phyloP scores from a whole-genome alignment of 495 filamentous ascomycete genomes.

The Podospora didyma region DNA sequence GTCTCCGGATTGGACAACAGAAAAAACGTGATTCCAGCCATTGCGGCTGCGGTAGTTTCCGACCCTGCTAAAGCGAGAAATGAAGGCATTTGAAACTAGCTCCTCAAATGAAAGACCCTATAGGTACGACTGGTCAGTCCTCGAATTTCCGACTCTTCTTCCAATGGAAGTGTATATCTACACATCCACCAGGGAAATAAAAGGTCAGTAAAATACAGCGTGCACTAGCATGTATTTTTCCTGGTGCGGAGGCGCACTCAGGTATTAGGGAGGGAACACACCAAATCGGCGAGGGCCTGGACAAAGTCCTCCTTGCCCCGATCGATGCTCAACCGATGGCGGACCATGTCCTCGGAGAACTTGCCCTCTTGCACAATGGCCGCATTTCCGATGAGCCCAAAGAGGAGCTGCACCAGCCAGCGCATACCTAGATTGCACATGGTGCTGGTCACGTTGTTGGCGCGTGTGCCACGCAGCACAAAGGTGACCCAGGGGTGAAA shows the following conservation, averaged over 20 bases:
- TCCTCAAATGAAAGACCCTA: slow-evolving; percentile 16
- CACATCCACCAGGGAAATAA: too few relatives aligned
- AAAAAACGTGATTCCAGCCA: slow-evolving; percentile 42
- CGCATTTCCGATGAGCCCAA: neutral
- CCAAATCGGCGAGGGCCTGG: neutral
- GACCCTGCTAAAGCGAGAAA: slow-evolving; percentile 24
- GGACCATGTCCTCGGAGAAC: neutral
- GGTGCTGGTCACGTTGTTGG: slow-evolving; percentile 23
- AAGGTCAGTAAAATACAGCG: too few relatives aligned
- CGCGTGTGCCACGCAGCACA: slow-evolving; percentile 25
- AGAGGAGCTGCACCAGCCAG: slow-evolving; percentile 7
- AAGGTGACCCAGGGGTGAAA: slow-evolving; percentile 33
- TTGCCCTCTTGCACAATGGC: neutral
- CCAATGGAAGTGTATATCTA: too few relatives aligned
- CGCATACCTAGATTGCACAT: slow-evolving; percentile 15
- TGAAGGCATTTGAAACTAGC: slow-evolving; percentile 20
- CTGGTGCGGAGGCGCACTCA: neutral
- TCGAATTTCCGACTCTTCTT: too few relatives aligned
- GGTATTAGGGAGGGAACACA: too few relatives aligned
- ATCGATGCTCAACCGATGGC: neutral
- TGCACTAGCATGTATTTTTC: neutral
- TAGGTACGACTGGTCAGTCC: too few relatives aligned
- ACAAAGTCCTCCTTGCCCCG: neutral
- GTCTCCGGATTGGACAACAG: slow-evolving; percentile 39
- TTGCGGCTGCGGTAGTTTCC: slow-evolving; percentile 50